Conservation (phyloP, 2,329 filamentous ascomycete species). For the Ceratocystiopsis brevicomis region DNA sequence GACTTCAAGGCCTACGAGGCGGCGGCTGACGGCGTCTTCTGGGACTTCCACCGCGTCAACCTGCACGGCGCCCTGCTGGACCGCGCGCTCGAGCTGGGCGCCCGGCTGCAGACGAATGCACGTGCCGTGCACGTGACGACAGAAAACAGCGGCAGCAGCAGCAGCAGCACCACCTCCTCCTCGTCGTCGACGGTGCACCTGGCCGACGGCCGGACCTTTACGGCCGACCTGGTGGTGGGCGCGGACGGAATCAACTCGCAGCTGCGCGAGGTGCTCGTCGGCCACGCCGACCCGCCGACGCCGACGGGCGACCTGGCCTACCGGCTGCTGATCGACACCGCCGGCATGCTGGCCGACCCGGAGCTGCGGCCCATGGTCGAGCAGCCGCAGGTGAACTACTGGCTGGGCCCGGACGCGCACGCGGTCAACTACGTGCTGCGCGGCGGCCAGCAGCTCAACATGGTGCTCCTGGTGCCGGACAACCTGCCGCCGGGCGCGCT, state of each 20-base stretch:
- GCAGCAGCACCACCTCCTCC: too few species aligned
- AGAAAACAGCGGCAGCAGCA: slow-evolving; percentile 1
- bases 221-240: slow-evolving; percentile 19
- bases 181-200: slow-evolving; percentile 9
- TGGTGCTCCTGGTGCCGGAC: slow-evolving; percentile 15
- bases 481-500: slow-evolving; percentile 8
- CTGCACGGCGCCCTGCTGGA: slow-evolving; percentile 15
- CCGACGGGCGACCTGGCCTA: slow-evolving; percentile 19
- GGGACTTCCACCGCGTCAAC: slow-evolving; percentile 17
- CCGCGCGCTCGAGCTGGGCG: slow-evolving; percentile 12
- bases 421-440: slow-evolving; percentile 16
- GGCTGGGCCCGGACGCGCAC: slow-evolving; percentile 17
- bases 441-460: slow-evolving; percentile 16
- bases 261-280: slow-evolving; percentile 5
- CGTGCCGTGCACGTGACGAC: slow-evolving; percentile 12
- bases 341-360: slow-evolving; percentile 14
- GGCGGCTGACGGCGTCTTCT: slow-evolving; percentile 14
- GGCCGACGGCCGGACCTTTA: slow-evolving; percentile 13
- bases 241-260: slow-evolving; percentile 21
- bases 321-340: slow-evolving; percentile 15
- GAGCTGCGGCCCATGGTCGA: slow-evolving; percentile 13
- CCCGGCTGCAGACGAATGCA: slow-evolving; percentile 10
- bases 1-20: slow-evolving; percentile 4
- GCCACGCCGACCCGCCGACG: slow-evolving; percentile 9
- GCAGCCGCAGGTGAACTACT: slow-evolving; percentile 15